Percentiles rank a stretch among this genome's conserved stretches.
Conservation (phyloP, 2,329 filamentous ascomycete genomes). For the Aureobasidium musti region DNA sequence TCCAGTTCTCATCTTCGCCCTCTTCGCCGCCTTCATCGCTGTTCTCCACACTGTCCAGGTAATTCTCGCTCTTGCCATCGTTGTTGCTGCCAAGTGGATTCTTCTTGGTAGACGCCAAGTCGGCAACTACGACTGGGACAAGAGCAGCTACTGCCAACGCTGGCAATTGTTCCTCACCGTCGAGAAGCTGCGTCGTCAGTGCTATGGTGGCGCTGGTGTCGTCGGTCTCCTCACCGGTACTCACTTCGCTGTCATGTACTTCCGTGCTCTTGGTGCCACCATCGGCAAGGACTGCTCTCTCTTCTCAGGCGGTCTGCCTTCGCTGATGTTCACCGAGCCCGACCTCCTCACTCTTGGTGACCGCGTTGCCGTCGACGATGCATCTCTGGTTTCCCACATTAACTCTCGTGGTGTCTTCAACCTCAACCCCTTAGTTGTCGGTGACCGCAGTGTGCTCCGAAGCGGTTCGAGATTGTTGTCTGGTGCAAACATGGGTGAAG, state of each 20-base stretch:
- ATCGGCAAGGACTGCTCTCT: constrained; percentile 59
- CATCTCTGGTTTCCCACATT: constrained; percentile 59
- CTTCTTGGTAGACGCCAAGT: constrained; percentile 54
- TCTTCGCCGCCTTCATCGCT: constrained; percentile 48
- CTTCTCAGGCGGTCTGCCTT: constrained; percentile 57
- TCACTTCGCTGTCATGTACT: constrained; percentile 56
- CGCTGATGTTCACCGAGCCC: constrained; percentile 59
- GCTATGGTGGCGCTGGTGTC: constrained; percentile 55
- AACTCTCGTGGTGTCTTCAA: constrained; percentile 61
- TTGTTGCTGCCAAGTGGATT: constrained; percentile 55
- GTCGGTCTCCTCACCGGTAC: constrained; percentile 58
- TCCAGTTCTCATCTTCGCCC: constrained; percentile 46
- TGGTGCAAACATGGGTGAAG: constrained; percentile 56
- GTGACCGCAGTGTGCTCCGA: constrained; percentile 55
- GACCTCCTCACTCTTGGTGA: constrained; percentile 58
- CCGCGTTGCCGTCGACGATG: constrained; percentile 58
- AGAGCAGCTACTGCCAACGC: constrained; percentile 58
- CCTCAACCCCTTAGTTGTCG: constrained; percentile 55
- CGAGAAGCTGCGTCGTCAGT: constrained; percentile 54
- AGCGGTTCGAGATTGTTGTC: constrained; percentile 56
- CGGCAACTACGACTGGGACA: constrained; percentile 61
- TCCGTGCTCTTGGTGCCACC: constrained; percentile 55
- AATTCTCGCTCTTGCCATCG: constrained; percentile 48
- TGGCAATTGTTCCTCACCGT: constrained; percentile 59
- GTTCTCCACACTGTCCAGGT: constrained; percentile 50